Evolutionary conservation across 2,329 filamentous ascomycete species (phyloP).

Genomic region (Aspergillus ochraceus): DNA sequence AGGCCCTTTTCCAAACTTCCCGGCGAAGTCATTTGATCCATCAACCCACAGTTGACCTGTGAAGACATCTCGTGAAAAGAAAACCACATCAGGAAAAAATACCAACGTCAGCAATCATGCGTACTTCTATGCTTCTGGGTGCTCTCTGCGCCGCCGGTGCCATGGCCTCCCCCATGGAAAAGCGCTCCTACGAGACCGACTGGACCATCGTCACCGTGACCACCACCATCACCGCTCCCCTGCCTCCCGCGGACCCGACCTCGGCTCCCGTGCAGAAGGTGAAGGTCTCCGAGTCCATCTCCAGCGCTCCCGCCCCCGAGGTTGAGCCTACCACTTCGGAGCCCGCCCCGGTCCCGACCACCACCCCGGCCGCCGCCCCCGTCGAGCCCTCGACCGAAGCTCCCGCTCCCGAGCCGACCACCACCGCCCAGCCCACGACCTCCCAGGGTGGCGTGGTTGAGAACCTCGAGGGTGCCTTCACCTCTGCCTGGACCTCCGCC

Average conservation of each 20-base stretch:
- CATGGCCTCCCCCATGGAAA: slow-evolving; percentile 34
- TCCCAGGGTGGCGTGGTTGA: background rate
- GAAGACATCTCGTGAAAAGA: slow-evolving; percentile 16
- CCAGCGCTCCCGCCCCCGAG: background rate
- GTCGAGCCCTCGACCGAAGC: background rate
- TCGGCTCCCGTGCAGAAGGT: slow-evolving; percentile 8
- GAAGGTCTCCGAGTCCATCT: slow-evolving; percentile 1
- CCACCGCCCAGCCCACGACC: slow-evolving; percentile 1
- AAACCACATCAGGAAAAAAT: background rate
- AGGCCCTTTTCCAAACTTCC: slow-evolving; percentile 28
- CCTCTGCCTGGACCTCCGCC: slow-evolving; percentile 12
- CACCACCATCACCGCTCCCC: slow-evolving; percentile 30
- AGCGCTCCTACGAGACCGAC: slow-evolving; percentile 38
- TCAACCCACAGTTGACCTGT: slow-evolving; percentile 34
- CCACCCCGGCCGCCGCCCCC: background rate
- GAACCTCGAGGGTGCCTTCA: slow-evolving; percentile 7
- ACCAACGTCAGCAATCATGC: slow-evolving; percentile 25
- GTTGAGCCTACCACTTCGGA: slow-evolving; percentile 2
- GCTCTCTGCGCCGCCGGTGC: slow-evolving; percentile 38
- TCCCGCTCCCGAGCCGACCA: slow-evolving; percentile 3
- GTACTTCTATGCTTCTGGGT: slow-evolving; percentile 34
- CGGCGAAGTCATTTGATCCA: slow-evolving; percentile 32
- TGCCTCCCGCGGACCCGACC: slow-evolving; percentile 13
- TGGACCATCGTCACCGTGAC: slow-evolving; percentile 39
- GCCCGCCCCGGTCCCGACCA: background rate